Evolutionary conservation across 805 yeast genomes (phyloP), one percentile per base, ranked within the genome.

Genomic region (Metschnikowia rubicola): DNA sequence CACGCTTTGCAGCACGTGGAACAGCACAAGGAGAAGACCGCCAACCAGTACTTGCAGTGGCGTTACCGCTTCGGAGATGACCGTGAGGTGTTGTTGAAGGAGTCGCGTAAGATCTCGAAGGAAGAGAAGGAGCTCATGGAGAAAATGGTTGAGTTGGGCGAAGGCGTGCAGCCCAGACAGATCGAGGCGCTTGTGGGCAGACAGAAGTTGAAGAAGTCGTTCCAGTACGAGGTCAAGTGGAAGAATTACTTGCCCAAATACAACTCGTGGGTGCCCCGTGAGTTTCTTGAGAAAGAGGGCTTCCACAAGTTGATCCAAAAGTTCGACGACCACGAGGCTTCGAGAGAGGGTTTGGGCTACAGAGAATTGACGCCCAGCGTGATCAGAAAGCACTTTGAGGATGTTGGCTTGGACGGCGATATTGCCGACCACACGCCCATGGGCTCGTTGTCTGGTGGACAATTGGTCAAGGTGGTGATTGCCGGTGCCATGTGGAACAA

Each of bases 401-500:
- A 84, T 61, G 96, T 92, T 61, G 99, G 99, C 51, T 78, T 92
- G 57, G 99, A 94, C 62, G 95, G 97, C 58, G 99, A 92, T 63
- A 91, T 92, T 72, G 98, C 98, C 34, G 97, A 94, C 68, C 98
- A 92, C 69, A 92, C 97, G 15, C 97, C 97, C 44, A 75, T 92
- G 80, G 97, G 98, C 21, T 88, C 96, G 7, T 77, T 92, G 54
- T 90, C 97, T 26, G 99, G 99, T 66, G 99, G 99, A 61, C 99
- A 92, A 74, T 79, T 92, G 66, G 99, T 92, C 51, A 92, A 92
- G 71, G 98, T 92, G 54, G 99, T 92, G 51, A 92, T 92, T 74
- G 98, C 98, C 11, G 99, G 98, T 71, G 97, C 98, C 55, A 92
- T 92, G 94, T 92, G 99, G 99, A 92, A 94, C 73, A 94, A 92